Percentiles rank a stretch among this genome's conserved stretches.
Conservation (phyloP, 306 rosid genomes). For the Castanea mollissima region DNA sequence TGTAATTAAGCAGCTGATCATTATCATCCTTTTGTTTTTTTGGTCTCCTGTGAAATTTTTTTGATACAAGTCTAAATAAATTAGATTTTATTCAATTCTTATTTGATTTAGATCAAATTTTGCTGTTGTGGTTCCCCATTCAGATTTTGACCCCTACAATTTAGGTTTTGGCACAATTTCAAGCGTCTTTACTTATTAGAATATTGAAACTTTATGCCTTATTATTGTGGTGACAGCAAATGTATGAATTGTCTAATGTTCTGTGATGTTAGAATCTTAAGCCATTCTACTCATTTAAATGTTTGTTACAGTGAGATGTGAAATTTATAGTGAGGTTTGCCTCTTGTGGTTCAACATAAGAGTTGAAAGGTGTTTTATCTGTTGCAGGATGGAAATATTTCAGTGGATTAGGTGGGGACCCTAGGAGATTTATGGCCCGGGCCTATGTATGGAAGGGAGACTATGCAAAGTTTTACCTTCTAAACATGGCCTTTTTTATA, state of each 20-base stretch:
- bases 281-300: no score
- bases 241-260: background rate
- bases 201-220: no score
- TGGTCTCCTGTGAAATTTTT: background rate
- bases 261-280: background rate
- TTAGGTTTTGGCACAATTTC: background rate
- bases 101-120: background rate
- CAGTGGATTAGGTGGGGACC: background rate
- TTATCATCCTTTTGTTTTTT: constrained; percentile 6
- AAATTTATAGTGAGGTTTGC: no score
- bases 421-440: no score
- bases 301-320: no score
- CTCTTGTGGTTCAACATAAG: no score
- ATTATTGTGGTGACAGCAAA: background rate
- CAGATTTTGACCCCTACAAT: background rate
- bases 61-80: background rate
- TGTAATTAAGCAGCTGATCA: constrained; percentile 42
- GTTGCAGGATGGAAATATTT: background rate
- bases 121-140: background rate
- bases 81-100: no score
- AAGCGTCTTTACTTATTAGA: background rate
- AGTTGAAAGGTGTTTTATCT: background rate
- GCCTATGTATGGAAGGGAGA: no score
- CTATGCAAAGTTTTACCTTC: no score
- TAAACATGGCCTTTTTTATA: no score